phyloP scores from a whole-genome alignment of 768 basidiomycete genomes.

The Coprinellus aureogranulatus region DNA sequence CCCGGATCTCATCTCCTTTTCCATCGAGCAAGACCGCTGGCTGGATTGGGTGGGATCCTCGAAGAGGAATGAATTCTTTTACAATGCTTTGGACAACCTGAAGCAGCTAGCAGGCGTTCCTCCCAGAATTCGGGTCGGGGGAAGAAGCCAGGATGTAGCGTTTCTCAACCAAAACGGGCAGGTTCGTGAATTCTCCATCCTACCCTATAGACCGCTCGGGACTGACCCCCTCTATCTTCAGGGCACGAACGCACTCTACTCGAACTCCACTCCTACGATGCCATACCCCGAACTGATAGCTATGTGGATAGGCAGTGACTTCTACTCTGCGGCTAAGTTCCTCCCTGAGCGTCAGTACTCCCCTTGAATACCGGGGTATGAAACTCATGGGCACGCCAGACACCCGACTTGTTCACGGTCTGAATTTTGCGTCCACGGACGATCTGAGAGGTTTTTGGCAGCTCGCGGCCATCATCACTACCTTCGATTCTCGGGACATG shows the following conservation, averaged over 20 bases:
- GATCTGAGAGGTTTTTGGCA: conserved; percentile 49
- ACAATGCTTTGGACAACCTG: conserved; percentile 58
- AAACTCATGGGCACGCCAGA: conserved; percentile 29
- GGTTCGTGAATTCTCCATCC: no score
- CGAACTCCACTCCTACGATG: conserved; percentile 40
- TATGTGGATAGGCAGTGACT: conserved; percentile 56
- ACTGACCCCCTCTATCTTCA: no score
- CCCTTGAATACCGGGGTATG: not conserved
- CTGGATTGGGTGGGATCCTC: conserved; percentile 60
- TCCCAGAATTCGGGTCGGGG: conserved; percentile 60
- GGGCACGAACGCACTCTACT: conserved; percentile 42
- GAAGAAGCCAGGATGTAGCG: conserved; percentile 58
- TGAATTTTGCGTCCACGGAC: conserved; percentile 51
- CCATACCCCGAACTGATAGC: conserved; percentile 67
- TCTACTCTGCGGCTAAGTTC: conserved; percentile 48
- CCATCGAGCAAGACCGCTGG: conserved; percentile 72
- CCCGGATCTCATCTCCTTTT: conserved; percentile 57
- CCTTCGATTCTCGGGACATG: conserved; percentile 41
- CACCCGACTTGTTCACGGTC: conserved; percentile 63
- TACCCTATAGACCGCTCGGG: no score
- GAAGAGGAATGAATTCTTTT: conserved; percentile 55
- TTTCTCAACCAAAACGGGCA: conserved; percentile 47
- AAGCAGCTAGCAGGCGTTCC: conserved; percentile 48
- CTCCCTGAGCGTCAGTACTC: conserved; percentile 45
- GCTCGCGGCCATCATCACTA: conserved; percentile 46